Percentiles rank a stretch among this genome's conserved stretches.
Conservation (phyloP, 768 basidiomycete species). For the Dacryopinax primogenitus region DNA sequence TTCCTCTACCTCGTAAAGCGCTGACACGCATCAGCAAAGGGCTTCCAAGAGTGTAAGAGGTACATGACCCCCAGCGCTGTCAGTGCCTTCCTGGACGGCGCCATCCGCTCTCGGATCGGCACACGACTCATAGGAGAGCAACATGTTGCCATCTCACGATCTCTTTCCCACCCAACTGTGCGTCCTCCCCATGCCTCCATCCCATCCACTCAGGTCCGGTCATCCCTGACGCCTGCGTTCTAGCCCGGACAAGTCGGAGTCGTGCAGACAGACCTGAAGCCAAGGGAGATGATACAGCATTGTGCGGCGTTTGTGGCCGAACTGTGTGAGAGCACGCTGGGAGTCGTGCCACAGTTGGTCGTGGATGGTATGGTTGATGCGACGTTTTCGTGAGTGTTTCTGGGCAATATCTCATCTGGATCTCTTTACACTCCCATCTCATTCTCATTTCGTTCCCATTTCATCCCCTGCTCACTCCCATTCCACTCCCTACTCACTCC, state of each 20-base stretch:
- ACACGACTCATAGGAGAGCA: constrained; percentile 83
- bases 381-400: constrained; percentile 57
- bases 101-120: constrained; percentile 76
- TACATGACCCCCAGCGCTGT: constrained; percentile 77
- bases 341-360: constrained; percentile 49
- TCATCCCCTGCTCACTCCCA: too few species aligned
- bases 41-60: constrained; percentile 73
- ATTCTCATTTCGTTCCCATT: too few species aligned
- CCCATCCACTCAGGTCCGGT: neutral
- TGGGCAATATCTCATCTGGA: too few species aligned
- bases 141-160: constrained; percentile 71
- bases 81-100: constrained; percentile 64
- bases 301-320: constrained; percentile 76
- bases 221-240: neutral
- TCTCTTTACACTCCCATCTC: neutral
- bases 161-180: constrained; percentile 26
- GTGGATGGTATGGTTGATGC: constrained; percentile 60
- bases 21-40: constrained; percentile 21
- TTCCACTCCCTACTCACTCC: too few species aligned
- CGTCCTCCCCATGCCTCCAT: constrained; percentile 8
- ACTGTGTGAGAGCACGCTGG: constrained; percentile 73
- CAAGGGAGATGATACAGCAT: constrained; percentile 57
- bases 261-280: constrained; percentile 60
- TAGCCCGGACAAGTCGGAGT: constrained; percentile 38
- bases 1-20: neutral